phyloP scores from a whole-genome alignment of 352 stramenopile species.

The Nothophytophthora sp. region DNA sequence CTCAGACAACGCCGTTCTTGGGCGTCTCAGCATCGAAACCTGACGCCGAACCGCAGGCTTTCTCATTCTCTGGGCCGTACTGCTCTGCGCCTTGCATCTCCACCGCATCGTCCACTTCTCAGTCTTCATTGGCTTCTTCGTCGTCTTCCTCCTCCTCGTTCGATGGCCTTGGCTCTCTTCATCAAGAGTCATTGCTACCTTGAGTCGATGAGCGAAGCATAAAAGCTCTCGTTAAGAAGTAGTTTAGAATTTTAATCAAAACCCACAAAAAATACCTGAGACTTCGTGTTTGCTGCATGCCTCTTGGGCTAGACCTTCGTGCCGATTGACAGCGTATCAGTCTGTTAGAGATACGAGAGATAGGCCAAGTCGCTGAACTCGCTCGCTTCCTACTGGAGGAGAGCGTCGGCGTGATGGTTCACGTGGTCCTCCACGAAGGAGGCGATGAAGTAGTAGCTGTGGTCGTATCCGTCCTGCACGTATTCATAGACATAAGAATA shows the following conservation, averaged over 20 bases:
- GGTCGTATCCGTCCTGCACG: constrained; percentile 92
- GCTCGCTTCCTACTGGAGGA: constrained; percentile 50
- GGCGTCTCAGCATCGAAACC: constrained; percentile 27
- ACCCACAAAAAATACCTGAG: no score
- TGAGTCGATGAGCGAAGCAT: constrained; percentile 4
- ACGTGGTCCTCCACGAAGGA: constrained; percentile 97
- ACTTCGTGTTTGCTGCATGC: no score
- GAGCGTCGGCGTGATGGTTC: constrained; percentile 90
- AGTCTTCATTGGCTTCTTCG: constrained; percentile 19
- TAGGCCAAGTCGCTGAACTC: not conserved
- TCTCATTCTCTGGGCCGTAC: constrained; percentile 38
- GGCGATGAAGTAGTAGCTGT: constrained; percentile 98
- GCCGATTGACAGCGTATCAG: no score
- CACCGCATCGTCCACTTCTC: constrained; percentile 7
- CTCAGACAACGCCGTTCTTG: constrained; percentile 16
- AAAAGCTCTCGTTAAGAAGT: no score
- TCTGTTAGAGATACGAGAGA: not conserved
- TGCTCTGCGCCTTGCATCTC: constrained; percentile 41
- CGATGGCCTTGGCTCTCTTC: constrained; percentile 25
- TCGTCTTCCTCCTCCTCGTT: constrained; percentile 24
- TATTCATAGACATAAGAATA: not conserved
- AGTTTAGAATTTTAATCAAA: no score
- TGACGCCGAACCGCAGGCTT: constrained; percentile 15
- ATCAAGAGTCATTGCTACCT: constrained; percentile 25
- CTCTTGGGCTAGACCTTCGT: no score